Evolutionary conservation across 176 grass and related monocot species (phyloP).

Genomic region (Aegilops speltoides): DNA sequence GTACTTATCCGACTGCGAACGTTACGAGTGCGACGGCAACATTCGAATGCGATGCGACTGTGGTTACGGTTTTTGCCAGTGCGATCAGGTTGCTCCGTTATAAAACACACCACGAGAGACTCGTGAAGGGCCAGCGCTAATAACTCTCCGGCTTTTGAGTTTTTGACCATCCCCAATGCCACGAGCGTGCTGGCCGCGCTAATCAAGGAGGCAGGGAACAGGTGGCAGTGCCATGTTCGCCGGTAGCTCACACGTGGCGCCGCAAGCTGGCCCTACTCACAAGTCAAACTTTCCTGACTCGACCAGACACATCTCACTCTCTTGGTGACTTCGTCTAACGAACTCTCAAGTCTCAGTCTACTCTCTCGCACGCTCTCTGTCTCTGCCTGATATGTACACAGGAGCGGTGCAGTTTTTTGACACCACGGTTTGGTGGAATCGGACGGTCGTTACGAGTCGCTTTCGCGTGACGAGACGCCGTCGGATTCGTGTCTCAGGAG

Average conservation of each 20-base stretch:
- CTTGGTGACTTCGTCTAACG: background rate
- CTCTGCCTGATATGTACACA: no score
- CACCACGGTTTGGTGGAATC: background rate
- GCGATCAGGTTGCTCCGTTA: background rate
- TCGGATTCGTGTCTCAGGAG: background rate
- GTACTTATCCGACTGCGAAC: no score
- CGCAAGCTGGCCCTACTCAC: background rate
- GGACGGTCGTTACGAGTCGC: background rate
- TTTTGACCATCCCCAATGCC: background rate
- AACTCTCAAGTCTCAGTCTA: background rate
- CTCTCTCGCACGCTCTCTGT: no score
- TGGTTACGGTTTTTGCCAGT: background rate
- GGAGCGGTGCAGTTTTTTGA: background rate
- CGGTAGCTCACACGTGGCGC: background rate
- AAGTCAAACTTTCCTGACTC: background rate
- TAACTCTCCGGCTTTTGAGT: background rate
- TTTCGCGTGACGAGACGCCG: background rate
- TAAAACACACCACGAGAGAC: background rate
- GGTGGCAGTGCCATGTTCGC: background rate
- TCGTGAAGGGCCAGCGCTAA: background rate
- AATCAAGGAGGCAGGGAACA: background rate
- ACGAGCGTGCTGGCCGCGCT: background rate
- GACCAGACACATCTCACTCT: background rate
- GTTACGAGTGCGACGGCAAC: no score
- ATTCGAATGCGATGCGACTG: no score